phyloP scores from a whole-genome alignment of 2,329 filamentous ascomycete species.

The Bipolaris victoriae region DNA sequence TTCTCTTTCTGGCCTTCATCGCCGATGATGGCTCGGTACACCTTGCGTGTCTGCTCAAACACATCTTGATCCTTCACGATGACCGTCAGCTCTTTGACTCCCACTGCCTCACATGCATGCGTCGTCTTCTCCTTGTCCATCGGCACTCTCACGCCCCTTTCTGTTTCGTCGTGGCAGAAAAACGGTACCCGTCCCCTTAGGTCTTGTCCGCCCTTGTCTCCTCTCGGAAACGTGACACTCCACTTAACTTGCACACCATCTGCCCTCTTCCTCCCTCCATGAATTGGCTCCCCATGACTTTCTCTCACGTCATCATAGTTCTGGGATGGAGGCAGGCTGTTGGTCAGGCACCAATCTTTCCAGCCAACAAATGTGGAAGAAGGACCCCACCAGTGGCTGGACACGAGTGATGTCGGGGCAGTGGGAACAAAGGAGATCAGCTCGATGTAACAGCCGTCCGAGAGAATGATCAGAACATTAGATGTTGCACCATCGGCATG shows the following conservation, averaged over 20 bases:
- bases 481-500: constrained; percentile 66
- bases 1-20: background rate
- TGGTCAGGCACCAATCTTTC: constrained; percentile 64
- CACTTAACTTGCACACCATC: constrained; percentile 66
- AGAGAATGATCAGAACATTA: constrained; percentile 68
- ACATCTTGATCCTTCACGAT: constrained; percentile 27
- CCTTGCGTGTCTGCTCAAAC: constrained; percentile 18
- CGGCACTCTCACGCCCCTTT: constrained; percentile 63
- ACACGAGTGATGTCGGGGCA: constrained; percentile 32
- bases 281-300: constrained; percentile 57
- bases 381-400: constrained; percentile 66
- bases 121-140: constrained; percentile 45
- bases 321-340: constrained; percentile 9
- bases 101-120: constrained; percentile 61
- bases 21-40: constrained; percentile 28
- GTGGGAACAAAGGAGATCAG: constrained; percentile 62
- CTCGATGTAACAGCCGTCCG: constrained; percentile 70
- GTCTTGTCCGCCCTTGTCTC: constrained; percentile 42
- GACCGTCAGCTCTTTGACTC: constrained; percentile 45
- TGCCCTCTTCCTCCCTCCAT: constrained; percentile 61
- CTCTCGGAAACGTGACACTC: constrained; percentile 61
- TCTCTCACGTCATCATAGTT: constrained; percentile 33
- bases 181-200: constrained; percentile 64
- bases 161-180: constrained; percentile 65
- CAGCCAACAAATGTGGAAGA: constrained; percentile 59